Conservation (phyloP, 2,329 filamentous ascomycete species). For the Pestalotiopsis sp. region DNA sequence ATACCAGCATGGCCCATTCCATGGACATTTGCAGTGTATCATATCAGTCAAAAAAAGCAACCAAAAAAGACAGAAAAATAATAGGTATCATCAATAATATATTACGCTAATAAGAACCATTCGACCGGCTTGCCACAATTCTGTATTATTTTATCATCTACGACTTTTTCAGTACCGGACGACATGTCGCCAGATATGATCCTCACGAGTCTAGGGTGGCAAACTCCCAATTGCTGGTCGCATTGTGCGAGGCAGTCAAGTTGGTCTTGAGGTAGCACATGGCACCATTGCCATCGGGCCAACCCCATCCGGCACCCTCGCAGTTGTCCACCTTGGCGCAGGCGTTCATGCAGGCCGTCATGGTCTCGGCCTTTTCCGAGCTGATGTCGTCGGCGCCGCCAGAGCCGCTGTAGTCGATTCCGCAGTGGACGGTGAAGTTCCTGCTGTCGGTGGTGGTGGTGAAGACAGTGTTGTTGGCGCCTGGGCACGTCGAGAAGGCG, state of each 20-base stretch:
- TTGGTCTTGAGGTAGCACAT: conserved; percentile 26
- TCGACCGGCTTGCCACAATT: neutral
- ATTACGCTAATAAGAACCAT: neutral
- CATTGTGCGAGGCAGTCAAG: conserved; percentile 13
- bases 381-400: conserved; percentile 22
- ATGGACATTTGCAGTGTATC: neutral
- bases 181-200: neutral
- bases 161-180: neutral
- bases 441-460: conserved; percentile 21
- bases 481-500: conserved; percentile 6
- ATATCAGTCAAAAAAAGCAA: neutral
- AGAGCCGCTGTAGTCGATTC: conserved; percentile 26
- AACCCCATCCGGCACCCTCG: conserved; percentile 24
- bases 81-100: neutral
- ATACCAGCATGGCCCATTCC: neutral
- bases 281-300: conserved; percentile 15
- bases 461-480: conserved; percentile 28
- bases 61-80: neutral
- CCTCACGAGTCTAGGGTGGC: conserved; percentile 9
- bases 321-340: conserved; percentile 21
- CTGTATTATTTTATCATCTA: neutral
- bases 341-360: conserved; percentile 25
- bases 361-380: conserved; percentile 16
- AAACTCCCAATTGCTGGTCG: conserved; percentile 13
- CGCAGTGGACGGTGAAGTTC: conserved; percentile 27